These are phyloP conservation scores for Fusarium pininemorale DNA, from an alignment of 2,329 filamentous ascomycete species.

Conservation along the genomic window DNA sequence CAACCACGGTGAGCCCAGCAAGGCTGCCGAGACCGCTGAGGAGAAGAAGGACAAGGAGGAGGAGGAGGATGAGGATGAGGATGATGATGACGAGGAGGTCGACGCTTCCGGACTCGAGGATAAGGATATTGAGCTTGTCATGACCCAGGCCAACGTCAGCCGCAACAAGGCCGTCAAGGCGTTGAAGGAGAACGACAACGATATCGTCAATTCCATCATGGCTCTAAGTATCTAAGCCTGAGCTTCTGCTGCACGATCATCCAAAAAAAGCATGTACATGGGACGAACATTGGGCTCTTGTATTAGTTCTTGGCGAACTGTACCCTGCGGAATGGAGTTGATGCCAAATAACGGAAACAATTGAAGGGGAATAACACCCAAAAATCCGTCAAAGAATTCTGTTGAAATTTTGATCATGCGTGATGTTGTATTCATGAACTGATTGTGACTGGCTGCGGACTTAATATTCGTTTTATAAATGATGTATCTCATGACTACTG, in stretches of 20 bases:
- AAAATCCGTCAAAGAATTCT: slow-evolving; percentile 18
- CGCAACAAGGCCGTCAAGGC: slow-evolving; percentile 99
- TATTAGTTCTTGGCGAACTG: slow-evolving; percentile 43
- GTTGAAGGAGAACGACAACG: slow-evolving; percentile 98
- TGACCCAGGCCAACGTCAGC: slow-evolving; percentile 96
- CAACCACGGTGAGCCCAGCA: slow-evolving; percentile 74
- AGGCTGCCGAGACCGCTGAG: slow-evolving; percentile 69
- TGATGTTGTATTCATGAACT: background rate
- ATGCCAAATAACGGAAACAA: slow-evolving; percentile 43
- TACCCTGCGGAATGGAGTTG: slow-evolving; percentile 42
- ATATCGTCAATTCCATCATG: slow-evolving; percentile 99
- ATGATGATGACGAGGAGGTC: slow-evolving; percentile 95
- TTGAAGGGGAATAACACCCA: slow-evolving; percentile 36
- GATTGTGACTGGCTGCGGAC: background rate
- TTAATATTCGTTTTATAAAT: background rate
- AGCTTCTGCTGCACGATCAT: slow-evolving; percentile 33
- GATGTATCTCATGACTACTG: background rate
- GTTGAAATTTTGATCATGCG: background rate
- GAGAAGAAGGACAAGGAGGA: slow-evolving; percentile 82
- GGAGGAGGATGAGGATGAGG: slow-evolving; percentile 86
- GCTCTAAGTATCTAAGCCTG: slow-evolving; percentile 80
- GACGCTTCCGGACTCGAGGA: slow-evolving; percentile 94
- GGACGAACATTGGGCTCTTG: slow-evolving; percentile 43
- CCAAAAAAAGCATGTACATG: slow-evolving; percentile 41
- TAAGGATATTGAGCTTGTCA: slow-evolving; percentile 99